Conservation (phyloP, 78 protist species). For the Protostelium mycophagum region DNA sequence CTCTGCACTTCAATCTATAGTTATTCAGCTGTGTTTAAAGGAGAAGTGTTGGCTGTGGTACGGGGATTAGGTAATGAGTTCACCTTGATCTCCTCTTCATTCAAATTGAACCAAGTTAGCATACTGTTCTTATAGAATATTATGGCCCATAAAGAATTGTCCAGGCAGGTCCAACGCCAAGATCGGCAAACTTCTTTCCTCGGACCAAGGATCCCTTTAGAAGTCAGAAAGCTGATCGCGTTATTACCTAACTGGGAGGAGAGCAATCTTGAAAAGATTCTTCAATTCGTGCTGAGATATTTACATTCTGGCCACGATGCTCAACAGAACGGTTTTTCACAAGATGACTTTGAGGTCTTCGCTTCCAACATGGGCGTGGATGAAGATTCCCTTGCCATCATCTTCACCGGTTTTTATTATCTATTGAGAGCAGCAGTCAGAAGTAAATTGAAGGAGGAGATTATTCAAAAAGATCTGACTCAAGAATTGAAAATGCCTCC, state of each 20-base stretch:
- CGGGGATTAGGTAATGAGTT: too few relatives aligned
- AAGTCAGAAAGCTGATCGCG: not conserved
- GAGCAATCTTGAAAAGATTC: not conserved
- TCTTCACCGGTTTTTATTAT: not conserved
- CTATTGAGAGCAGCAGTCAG: not conserved
- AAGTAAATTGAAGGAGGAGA: not conserved
- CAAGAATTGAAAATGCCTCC: not conserved
- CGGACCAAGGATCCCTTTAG: not conserved
- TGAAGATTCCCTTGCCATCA: not conserved
- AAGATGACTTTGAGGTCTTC: not conserved
- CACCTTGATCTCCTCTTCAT: too few relatives aligned
- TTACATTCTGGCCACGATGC: not conserved
- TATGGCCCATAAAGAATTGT: too few relatives aligned
- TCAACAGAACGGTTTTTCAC: not conserved
- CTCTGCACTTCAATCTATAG: too few relatives aligned
- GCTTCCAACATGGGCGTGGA: not conserved
- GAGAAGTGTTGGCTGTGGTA: too few relatives aligned
- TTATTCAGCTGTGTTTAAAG: too few relatives aligned
- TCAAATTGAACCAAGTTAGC: too few relatives aligned
- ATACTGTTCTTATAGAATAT: too few relatives aligned
- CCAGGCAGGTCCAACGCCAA: too few relatives aligned
- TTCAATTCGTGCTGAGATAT: not conserved
- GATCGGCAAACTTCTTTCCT: too few relatives aligned
- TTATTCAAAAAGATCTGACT: not conserved
- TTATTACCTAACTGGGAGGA: not conserved